Evolutionary conservation across 805 yeast species (phyloP), one percentile per base, ranked within the genome.

Genomic region (Debaryomyces castellii): DNA sequence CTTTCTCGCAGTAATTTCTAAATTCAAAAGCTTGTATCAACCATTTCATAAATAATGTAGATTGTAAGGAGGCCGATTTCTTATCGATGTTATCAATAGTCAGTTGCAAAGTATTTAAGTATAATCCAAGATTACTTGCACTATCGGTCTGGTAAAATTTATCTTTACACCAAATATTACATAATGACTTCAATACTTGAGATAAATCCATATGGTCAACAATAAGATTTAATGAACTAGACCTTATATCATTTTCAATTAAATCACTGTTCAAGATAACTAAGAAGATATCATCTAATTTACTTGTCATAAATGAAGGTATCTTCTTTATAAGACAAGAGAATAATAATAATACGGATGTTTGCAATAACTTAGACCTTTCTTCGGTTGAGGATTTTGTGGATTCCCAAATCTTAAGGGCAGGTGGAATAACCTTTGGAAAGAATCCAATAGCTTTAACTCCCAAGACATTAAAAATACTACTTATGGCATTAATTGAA

Each of bases 401-500:
- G 7, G 63, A 52, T 23, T 76, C 72, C 67, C 87, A 85, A 32
- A 88, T 75, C 22, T 71, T 68, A 44, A 89, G 73, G 9, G 87
- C 72, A 11, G 89, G 88, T 12, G 90, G 89, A 50, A 94, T 80
- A 59, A 91, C 83, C 63, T 83, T 85, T 25, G 97, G 89, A 74
- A 90, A 87, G 58, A 76, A 80, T 5, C 96, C 91, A 59, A 94
- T 85, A 51, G 85, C 76, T 59, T 89, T 87, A 16, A 95, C 91
- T 43, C 99, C 99, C 39, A 91, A 65, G 20, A 82, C 78, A 43
- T 83, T 80, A 44, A 89, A 78, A 45, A 89, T 69, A 52, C 83
- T 81, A 46, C 88, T 81, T 50, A 89, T 78, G 47, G 85, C 82
- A 53, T 84, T 80, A 47, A 89, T 73, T 0, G 96, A 80, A 0